Evolutionary conservation across 2,329 filamentous ascomycete genomes (phyloP).

Genomic region (Blumeria graminis): DNA sequence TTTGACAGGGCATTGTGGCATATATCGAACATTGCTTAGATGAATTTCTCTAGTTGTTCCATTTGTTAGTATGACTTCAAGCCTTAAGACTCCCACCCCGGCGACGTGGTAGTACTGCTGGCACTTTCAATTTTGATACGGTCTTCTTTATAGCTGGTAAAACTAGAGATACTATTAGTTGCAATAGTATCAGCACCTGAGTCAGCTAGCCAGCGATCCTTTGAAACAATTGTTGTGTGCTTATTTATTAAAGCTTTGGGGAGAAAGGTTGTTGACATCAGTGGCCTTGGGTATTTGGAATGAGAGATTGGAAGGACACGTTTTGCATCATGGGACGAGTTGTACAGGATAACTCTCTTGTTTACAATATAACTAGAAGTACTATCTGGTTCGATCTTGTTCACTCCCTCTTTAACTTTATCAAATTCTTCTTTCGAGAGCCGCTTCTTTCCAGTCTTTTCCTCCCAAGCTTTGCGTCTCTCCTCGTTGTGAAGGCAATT

Average conservation of each 20-base stretch:
- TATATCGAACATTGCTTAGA: background rate
- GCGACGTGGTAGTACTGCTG: background rate
- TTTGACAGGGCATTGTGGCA: background rate
- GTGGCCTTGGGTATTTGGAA: too few relatives aligned
- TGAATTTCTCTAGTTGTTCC: background rate
- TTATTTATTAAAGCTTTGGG: background rate
- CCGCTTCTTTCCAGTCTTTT: background rate
- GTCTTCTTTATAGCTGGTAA: background rate
- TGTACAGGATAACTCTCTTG: background rate
- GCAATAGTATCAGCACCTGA: background rate
- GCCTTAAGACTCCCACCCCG: background rate
- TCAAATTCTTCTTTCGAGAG: background rate
- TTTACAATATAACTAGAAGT: background rate
- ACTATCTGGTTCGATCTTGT: too few relatives aligned
- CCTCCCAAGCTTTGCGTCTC: background rate
- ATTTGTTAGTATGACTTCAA: background rate
- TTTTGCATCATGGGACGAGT: background rate
- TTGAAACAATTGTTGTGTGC: background rate
- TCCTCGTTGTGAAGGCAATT: background rate
- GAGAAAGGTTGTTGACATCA: background rate
- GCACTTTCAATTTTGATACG: background rate
- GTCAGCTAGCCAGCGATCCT: background rate
- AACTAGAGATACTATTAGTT: background rate
- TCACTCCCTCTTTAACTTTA: background rate
- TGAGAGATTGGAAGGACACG: too few relatives aligned